Percentiles rank a stretch among this genome's conserved stretches.
Conservation (phyloP, 805 yeast species). For the Saccharomycopsis sp. region DNA sequence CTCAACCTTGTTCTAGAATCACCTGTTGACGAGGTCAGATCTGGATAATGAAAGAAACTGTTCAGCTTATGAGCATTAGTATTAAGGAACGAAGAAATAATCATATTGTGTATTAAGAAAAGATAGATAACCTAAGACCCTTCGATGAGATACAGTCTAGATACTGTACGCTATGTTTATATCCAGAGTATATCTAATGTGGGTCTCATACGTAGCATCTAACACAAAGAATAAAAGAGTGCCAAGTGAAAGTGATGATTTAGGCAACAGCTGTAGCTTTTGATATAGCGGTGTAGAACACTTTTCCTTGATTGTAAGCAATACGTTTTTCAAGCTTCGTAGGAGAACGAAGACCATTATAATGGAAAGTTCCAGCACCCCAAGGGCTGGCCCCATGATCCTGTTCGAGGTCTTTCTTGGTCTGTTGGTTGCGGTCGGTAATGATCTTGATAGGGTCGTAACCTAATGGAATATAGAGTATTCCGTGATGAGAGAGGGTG, state of each 20-base stretch:
- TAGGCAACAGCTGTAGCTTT: constrained; percentile 32
- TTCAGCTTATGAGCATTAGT: too few relatives aligned
- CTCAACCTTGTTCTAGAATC: too few relatives aligned
- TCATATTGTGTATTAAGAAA: too few relatives aligned
- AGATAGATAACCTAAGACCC: too few relatives aligned
- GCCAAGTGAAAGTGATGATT: background rate
- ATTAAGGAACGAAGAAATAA: too few relatives aligned
- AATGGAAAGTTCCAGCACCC: constrained; percentile 63
- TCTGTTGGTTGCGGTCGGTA: constrained; percentile 18
- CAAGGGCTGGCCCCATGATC: constrained; percentile 64
- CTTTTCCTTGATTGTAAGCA: constrained; percentile 52
- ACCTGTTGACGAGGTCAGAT: too few relatives aligned
- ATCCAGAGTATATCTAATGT: too few relatives aligned
- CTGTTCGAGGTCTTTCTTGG: constrained; percentile 43
- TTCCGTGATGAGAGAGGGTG: constrained; percentile 58
- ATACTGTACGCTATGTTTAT: too few relatives aligned
- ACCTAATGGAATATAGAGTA: constrained; percentile 63
- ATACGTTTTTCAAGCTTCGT: constrained; percentile 47
- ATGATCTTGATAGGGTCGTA: constrained; percentile 34
- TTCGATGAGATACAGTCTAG: too few relatives aligned
- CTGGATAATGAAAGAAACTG: too few relatives aligned
- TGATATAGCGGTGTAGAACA: constrained; percentile 34
- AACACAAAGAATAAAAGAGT: too few relatives aligned
- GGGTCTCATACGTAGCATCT: too few relatives aligned
- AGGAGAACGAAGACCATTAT: constrained; percentile 60